Conservation (phyloP, 345 rosid species). For the Fremontodendron californicum region DNA sequence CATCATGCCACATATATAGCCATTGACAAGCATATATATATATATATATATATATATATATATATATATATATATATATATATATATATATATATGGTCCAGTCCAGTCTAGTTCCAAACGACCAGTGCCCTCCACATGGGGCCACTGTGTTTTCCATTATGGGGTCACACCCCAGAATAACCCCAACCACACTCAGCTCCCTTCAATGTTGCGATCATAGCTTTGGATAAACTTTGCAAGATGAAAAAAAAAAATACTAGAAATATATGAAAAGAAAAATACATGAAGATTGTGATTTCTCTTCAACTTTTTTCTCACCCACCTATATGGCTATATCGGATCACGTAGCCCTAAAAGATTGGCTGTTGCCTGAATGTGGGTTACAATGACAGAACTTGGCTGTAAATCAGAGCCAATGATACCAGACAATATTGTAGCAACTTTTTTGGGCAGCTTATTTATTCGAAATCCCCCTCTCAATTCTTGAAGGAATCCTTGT, state of each 20-base stretch:
- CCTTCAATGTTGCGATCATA: neutral
- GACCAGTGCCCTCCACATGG: constrained; percentile 8
- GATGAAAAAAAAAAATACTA: neutral
- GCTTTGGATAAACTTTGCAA: neutral
- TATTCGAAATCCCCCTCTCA: neutral
- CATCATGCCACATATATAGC: neutral
- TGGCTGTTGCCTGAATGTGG: constrained; percentile 9
- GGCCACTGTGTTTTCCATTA: neutral
- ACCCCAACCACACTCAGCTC: neutral
- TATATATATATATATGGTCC: too few relatives aligned
- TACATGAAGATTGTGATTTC: neutral
- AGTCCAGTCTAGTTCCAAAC: neutral
- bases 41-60: too few relatives aligned
- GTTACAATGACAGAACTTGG: constrained; percentile 12
- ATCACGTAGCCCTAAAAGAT: constrained; percentile 10
- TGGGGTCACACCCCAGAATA: neutral
- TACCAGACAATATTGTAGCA: neutral
- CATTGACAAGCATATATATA: neutral
- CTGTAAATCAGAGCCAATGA: neutral
- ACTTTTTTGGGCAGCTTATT: constrained; percentile 10
- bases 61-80: too few relatives aligned
- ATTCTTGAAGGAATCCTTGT: neutral
- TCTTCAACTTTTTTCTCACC: neutral
- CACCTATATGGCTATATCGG: constrained; percentile 5
- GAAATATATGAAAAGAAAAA: neutral